Conservation (phyloP, 1,139 yeast species). For the Candida sojae region DNA sequence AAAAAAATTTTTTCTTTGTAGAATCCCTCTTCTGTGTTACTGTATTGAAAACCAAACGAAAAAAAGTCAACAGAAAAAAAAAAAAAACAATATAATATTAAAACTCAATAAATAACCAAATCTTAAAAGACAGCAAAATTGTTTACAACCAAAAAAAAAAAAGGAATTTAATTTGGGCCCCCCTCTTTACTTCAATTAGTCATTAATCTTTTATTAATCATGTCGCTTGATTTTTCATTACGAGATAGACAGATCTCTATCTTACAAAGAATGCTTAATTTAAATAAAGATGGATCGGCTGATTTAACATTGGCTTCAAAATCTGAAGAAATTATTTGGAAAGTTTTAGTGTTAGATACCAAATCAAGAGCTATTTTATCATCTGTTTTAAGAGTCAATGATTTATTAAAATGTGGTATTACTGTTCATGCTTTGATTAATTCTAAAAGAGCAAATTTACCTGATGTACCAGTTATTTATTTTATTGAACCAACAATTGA, state of each 20-base stretch:
- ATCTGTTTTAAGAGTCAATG: conserved; percentile 87
- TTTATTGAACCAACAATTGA: conserved; percentile 85
- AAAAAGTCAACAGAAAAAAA: not conserved
- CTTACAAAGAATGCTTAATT: conserved; percentile 80
- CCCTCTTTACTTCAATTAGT: not conserved
- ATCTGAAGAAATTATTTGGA: conserved; percentile 80
- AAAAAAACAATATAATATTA: not conserved
- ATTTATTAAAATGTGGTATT: conserved; percentile 82
- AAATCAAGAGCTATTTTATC: conserved; percentile 85
- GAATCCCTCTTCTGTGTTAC: not conserved
- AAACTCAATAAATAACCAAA: not conserved
- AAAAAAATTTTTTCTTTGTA: no score
- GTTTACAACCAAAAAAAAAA: not conserved
- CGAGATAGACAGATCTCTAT: conserved; percentile 43
- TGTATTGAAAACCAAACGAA: no score
- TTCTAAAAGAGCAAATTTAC: conserved; percentile 71
- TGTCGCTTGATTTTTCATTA: conserved; percentile 20
- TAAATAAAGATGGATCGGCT: conserved; percentile 60
- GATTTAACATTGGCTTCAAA: conserved; percentile 55
- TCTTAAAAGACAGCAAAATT: conserved; percentile 3
- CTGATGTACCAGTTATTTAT: conserved; percentile 93
- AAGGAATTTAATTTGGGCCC: not conserved
- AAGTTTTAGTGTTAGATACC: conserved; percentile 82
- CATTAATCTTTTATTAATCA: not conserved
- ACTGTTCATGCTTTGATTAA: conserved; percentile 81